A percentile compares a stretch with the other conserved stretches of the same genome.
Evolutionary conservation across 2,329 filamentous ascomycete genomes (phyloP).

Genomic region (Botrytis cinerea): DNA sequence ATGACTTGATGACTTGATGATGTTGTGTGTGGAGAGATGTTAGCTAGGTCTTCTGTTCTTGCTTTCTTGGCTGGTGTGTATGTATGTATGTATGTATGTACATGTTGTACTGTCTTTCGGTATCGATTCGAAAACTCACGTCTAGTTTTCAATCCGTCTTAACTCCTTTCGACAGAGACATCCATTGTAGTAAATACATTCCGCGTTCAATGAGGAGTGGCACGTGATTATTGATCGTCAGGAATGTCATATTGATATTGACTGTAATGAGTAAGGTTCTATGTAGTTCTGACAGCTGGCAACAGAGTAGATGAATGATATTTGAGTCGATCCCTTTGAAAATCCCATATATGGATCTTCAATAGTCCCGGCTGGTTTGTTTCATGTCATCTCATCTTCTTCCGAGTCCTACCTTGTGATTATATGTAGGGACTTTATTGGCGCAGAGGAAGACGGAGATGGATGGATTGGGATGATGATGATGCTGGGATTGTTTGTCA

Average conservation of each 20-base stretch:
- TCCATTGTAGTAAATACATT: neutral
- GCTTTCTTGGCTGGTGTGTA: neutral
- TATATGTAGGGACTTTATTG: neutral
- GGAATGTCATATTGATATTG: neutral
- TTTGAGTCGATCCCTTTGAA: neutral
- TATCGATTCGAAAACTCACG: neutral
- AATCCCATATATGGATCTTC: neutral
- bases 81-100: neutral
- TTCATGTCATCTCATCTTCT: conserved; percentile 15
- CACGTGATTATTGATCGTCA: neutral
- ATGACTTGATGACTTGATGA: neutral
- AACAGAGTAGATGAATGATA: neutral
- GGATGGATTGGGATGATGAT: neutral
- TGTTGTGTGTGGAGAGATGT: neutral
- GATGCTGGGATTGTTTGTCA: neutral
- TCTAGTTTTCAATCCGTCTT: neutral
- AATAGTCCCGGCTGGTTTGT: neutral
- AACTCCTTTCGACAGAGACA: neutral
- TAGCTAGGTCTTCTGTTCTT: neutral
- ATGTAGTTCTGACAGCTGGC: neutral
- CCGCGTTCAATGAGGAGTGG: neutral
- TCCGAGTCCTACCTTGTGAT: neutral
- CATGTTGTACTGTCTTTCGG: neutral
- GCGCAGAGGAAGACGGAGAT: neutral
- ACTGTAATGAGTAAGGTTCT: neutral